phyloP scores from a whole-genome alignment of 208 protist species.

The Wallacemonas sp. region DNA sequence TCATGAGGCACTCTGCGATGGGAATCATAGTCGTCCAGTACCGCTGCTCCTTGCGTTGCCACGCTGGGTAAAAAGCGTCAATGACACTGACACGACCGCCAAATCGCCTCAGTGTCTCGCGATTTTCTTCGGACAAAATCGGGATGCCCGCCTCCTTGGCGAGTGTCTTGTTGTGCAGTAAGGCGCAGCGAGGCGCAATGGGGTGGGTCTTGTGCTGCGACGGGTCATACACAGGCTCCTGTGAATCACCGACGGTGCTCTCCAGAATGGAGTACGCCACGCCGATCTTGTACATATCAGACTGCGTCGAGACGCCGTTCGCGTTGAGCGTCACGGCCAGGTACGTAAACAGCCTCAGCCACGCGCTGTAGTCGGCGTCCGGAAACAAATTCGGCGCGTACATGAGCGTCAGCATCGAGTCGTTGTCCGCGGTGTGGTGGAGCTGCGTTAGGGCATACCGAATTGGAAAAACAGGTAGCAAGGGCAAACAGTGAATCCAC shows the following conservation, averaged over 20 bases:
- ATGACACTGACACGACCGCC: not conserved
- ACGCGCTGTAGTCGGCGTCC: conserved; percentile 50
- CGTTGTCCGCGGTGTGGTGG: conserved; percentile 29
- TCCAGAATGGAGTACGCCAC: not conserved
- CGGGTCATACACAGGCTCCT: not conserved
- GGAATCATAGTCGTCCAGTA: conserved; percentile 5
- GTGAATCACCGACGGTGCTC: not conserved
- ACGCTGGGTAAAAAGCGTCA: not conserved
- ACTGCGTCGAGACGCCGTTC: conserved; percentile 1
- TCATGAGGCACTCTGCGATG: conserved; percentile 1
- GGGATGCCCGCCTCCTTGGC: not conserved
- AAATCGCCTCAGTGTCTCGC: not conserved
- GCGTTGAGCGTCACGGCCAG: conserved; percentile 5
- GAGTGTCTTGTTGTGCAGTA: conserved; percentile 1
- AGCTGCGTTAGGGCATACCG: conserved; percentile 19
- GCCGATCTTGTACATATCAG: conserved; percentile 9
- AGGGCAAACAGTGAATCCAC: conserved; percentile 24
- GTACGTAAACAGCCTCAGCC: conserved; percentile 22
- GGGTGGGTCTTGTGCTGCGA: not conserved
- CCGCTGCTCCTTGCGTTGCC: not conserved
- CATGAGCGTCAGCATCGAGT: conserved; percentile 40
- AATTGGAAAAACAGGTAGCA: conserved; percentile 29
- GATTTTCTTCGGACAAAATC: not conserved
- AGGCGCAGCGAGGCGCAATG: not conserved
- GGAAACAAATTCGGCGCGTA: conserved; percentile 64